Percentiles rank a stretch among this genome's conserved stretches.
Conservation (phyloP, 139 green algal species). For the Chloropicon primus region DNA sequence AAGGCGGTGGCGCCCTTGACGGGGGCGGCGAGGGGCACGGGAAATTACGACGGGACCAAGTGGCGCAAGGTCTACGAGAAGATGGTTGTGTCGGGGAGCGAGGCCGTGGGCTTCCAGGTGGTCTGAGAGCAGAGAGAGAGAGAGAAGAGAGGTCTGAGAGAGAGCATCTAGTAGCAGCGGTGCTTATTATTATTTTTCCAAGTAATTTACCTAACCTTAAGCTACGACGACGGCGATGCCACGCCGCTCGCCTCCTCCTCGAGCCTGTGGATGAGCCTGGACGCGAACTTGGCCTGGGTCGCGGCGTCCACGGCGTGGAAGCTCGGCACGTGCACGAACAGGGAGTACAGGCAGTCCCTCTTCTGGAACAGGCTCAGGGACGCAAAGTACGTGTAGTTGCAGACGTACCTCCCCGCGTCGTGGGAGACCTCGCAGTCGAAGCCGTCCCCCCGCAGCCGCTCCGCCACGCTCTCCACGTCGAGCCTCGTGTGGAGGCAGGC, state of each 20-base stretch:
- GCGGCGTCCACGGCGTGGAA: conserved; percentile 12
- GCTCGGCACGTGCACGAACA: conserved; percentile 46
- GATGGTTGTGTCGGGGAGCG: not conserved
- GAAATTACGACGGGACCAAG: not conserved
- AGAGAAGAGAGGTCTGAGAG: too few species aligned
- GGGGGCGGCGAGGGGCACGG: too few species aligned
- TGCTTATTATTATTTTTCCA: too few species aligned
- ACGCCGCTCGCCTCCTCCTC: too few species aligned
- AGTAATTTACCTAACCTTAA: too few species aligned
- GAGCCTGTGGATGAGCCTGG: conserved; percentile 13
- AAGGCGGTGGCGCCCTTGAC: not conserved
- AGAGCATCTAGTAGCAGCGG: too few species aligned
- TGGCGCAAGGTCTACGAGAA: not conserved
- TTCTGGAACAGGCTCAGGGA: conserved; percentile 2
- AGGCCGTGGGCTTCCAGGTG: not conserved
- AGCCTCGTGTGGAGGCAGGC: not conserved
- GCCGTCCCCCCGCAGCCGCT: not conserved
- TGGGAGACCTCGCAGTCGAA: not conserved
- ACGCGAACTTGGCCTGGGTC: conserved; percentile 22
- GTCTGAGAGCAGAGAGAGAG: not conserved
- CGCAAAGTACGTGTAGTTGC: conserved; percentile 29
- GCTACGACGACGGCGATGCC: too few species aligned
- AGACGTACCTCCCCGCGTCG: conserved; percentile 31
- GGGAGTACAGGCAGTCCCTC: conserved; percentile 6
- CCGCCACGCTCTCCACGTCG: not conserved